Conservation (phyloP, 208 protist species). For the Leishmania tropica region DNA sequence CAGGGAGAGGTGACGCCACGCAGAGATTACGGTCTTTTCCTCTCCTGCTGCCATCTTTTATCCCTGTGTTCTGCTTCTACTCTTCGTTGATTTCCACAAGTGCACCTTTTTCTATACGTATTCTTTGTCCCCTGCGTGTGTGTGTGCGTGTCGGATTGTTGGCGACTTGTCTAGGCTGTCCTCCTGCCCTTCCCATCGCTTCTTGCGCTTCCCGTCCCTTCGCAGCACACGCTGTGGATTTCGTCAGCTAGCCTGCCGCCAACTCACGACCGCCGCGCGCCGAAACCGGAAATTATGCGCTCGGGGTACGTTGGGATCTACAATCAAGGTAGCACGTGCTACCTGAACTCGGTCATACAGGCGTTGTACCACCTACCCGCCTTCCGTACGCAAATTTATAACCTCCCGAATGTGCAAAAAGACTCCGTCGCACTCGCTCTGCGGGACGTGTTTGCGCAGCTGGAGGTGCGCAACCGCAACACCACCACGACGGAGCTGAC, state of each 20-base stretch:
- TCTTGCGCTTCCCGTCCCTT: neutral
- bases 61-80: neutral
- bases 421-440: conserved; percentile 59
- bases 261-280: neutral
- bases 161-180: too few species aligned
- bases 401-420: conserved; percentile 20
- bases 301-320: conserved; percentile 69
- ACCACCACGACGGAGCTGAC: conserved; percentile 86
- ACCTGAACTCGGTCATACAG: conserved; percentile 92
- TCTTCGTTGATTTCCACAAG: neutral
- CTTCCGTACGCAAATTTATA: conserved; percentile 70
- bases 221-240: neutral
- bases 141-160: too few species aligned
- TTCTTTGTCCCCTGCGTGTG: neutral
- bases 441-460: conserved; percentile 69
- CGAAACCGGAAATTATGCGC: conserved; percentile 7
- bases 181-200: neutral
- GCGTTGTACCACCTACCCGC: conserved; percentile 76
- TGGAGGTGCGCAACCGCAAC: conserved; percentile 48
- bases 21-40: neutral
- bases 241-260: neutral
- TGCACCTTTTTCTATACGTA: neutral
- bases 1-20: neutral
- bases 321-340: conserved; percentile 92
- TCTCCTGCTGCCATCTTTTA: neutral